A percentile compares a stretch with the other conserved stretches of the same genome.
These are phyloP conservation scores for Mycena rosella DNA, from an alignment of 768 basidiomycete species.

Conservation along the genomic window DNA sequence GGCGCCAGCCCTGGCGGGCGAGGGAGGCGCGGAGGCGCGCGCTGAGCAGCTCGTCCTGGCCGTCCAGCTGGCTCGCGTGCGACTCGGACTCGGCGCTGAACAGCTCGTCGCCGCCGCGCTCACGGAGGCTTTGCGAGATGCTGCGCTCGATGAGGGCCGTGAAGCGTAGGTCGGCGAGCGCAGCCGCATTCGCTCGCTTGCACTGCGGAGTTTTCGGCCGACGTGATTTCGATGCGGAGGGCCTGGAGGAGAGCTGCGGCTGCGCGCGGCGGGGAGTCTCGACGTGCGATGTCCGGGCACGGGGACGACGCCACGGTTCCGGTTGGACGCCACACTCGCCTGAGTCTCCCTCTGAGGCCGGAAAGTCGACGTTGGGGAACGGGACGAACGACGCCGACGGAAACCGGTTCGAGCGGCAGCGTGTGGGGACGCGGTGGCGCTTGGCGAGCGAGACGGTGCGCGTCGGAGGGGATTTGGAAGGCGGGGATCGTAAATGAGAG, in stretches of 20 bases:
- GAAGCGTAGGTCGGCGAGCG: constrained; percentile 9
- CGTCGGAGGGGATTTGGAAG: constrained; percentile 29
- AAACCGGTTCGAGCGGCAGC: background rate
- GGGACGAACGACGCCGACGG: constrained; percentile 8
- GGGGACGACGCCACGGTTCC: constrained; percentile 17
- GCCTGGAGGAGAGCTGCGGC: background rate
- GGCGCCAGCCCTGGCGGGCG: constrained; percentile 1
- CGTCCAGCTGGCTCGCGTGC: background rate
- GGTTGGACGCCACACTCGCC: background rate
- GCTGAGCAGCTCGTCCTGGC: constrained; percentile 16
- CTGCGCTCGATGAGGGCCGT: constrained; percentile 28
- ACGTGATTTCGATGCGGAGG: background rate
- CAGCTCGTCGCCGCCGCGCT: background rate
- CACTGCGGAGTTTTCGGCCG: background rate
- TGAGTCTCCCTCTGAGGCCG: background rate
- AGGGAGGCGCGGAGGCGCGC: constrained; percentile 15
- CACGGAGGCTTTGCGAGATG: background rate
- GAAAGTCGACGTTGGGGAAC: constrained; percentile 18
- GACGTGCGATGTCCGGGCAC: constrained; percentile 30
- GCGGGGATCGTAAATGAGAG: constrained; percentile 24
- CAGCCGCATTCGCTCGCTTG: background rate
- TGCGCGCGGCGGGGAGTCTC: constrained; percentile 13
- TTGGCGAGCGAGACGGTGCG: constrained; percentile 27
- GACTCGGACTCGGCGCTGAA: no score
- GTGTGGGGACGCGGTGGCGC: background rate